phyloP scores from a whole-genome alignment of 306 rosid species.

The Cucurbita maxima region DNA sequence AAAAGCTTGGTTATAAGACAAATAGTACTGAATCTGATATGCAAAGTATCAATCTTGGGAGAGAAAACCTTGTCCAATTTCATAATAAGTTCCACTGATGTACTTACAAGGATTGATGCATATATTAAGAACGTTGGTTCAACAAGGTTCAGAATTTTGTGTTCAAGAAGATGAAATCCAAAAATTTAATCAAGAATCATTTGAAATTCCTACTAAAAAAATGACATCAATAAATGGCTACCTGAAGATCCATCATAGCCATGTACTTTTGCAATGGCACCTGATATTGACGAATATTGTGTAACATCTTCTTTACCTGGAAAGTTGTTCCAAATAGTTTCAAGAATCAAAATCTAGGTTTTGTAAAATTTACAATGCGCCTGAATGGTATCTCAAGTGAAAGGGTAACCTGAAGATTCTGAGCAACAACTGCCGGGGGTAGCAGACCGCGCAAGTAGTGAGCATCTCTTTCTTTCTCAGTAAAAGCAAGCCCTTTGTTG shows the following conservation, averaged over 20 bases:
- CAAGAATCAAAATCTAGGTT: not conserved
- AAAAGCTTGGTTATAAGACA: not conserved
- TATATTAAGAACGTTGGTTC: not conserved
- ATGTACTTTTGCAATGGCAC: conserved; percentile 81
- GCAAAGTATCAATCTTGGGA: not conserved
- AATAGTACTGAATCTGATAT: not conserved
- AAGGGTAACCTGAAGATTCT: conserved; percentile 64
- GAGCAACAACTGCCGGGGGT: conserved; percentile 61
- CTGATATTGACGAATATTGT: conserved; percentile 58
- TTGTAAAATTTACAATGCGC: not conserved
- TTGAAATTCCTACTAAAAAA: not conserved
- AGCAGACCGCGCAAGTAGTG: conserved; percentile 91
- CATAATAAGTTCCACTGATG: not conserved
- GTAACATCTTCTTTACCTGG: conserved; percentile 77
- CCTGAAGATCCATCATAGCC: conserved; percentile 99
- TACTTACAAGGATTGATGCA: not conserved
- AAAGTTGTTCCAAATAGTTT: not conserved
- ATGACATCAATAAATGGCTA: conserved; percentile 10
- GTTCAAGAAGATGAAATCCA: not conserved
- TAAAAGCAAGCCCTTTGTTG: conserved; percentile 90
- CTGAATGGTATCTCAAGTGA: not conserved
- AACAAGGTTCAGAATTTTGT: not conserved
- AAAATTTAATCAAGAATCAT: not conserved
- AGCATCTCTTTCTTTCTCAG: conserved; percentile 83
- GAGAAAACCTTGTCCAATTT: not conserved